These are phyloP conservation scores for Lichtheimia ramosa DNA, from an alignment of 371 early-diverging fungal genomes.

Conservation along the genomic window DNA sequence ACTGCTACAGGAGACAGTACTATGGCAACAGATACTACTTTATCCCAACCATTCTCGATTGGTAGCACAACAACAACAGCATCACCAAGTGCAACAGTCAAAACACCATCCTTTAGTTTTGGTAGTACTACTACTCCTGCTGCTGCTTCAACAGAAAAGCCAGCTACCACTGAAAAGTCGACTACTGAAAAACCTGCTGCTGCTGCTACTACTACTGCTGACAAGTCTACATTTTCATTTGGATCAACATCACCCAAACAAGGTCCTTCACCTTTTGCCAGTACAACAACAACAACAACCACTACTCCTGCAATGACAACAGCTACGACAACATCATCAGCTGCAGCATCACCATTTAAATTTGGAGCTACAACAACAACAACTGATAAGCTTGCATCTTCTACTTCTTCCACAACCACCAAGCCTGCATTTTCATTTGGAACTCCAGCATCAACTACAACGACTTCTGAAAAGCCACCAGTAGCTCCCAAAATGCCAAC, in stretches of 20 bases:
- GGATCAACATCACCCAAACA: background rate
- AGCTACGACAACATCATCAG: background rate
- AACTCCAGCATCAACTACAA: background rate
- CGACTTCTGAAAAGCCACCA: background rate
- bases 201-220: background rate
- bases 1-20: background rate
- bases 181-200: background rate
- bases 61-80: background rate
- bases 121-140: too few relatives aligned
- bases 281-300: background rate
- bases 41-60: background rate
- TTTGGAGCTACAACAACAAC: background rate
- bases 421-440: slow-evolving; percentile 1
- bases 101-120: background rate
- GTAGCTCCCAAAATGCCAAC: background rate
- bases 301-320: background rate
- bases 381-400: background rate
- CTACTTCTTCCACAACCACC: background rate
- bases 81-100: background rate
- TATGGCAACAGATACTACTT: background rate
- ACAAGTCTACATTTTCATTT: background rate
- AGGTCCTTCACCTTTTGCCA: background rate
- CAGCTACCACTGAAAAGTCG: background rate
- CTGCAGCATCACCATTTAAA: background rate
- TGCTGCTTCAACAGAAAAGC: background rate